phyloP scores from a whole-genome alignment of 257 asterid species.

The Solanum virginianum region DNA sequence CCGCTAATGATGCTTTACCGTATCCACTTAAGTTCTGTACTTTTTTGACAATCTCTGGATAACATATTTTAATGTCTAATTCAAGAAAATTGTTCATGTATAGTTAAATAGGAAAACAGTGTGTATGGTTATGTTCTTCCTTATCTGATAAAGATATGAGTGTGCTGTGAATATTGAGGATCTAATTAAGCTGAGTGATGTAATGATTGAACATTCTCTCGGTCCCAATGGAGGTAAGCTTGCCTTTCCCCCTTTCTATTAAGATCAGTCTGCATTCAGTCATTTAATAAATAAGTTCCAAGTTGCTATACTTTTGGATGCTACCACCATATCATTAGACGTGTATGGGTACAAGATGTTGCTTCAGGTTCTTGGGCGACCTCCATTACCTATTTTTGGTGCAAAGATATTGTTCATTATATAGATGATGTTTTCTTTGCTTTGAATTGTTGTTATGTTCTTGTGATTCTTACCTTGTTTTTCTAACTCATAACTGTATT shows the following conservation, averaged over 20 bases:
- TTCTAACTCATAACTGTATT: neutral
- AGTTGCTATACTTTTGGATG: neutral
- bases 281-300: neutral
- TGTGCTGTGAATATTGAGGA: conserved; percentile 92
- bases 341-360: neutral
- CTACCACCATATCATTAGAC: neutral
- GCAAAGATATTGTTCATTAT: neutral
- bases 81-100: neutral
- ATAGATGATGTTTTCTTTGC: neutral
- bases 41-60: neutral
- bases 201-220: conserved; percentile 86
- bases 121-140: conserved; percentile 14
- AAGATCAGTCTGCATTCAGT: neutral
- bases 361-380: neutral
- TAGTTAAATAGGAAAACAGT: neutral
- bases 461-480: neutral
- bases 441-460: neutral
- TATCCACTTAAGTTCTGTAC: conserved; percentile 35
- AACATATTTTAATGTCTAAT: neutral
- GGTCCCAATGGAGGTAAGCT: conserved; percentile 95
- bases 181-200: conserved; percentile 77
- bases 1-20: conserved; percentile 94
- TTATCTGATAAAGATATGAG: conserved; percentile 59
- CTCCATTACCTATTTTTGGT: neutral
- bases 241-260: neutral